Conservation (phyloP, 768 basidiomycete genomes). For the Phylloporus rhodoxanthus region DNA sequence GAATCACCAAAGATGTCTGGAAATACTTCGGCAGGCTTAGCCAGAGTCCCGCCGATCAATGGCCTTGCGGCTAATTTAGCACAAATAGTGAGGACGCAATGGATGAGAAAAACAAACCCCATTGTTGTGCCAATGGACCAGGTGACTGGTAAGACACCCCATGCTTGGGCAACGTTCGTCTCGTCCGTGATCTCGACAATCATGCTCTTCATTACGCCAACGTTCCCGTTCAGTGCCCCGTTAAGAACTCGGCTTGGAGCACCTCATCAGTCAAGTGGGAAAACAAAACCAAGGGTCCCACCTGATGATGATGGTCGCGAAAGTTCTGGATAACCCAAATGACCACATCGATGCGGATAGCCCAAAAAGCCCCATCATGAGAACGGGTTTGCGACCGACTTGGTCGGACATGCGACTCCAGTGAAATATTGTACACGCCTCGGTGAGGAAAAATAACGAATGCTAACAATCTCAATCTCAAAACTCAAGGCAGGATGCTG, state of each 20-base stretch:
- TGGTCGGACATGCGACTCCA: constrained; percentile 48
- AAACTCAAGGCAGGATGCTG: neutral
- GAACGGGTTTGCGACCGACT: constrained; percentile 45
- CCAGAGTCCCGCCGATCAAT: constrained; percentile 59
- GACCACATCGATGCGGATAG: constrained; percentile 42
- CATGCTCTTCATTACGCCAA: constrained; percentile 45
- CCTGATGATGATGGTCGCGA: constrained; percentile 42
- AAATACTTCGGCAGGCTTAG: constrained; percentile 61
- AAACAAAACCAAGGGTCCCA: constrained; percentile 1
- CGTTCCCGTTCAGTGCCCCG: constrained; percentile 52
- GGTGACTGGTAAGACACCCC: constrained; percentile 51
- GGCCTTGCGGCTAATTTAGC: constrained; percentile 41
- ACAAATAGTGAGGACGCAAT: neutral
- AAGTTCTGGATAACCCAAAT: constrained; percentile 45
- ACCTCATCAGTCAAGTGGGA: neutral
- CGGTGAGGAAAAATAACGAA: constrained; percentile 45
- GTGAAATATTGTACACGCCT: constrained; percentile 42
- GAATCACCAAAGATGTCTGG: constrained; percentile 51
- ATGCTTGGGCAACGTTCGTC: constrained; percentile 36
- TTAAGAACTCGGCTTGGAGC: constrained; percentile 37
- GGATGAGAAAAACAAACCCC: constrained; percentile 32
- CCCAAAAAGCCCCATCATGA: constrained; percentile 41
- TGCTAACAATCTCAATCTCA: constrained; percentile 26
- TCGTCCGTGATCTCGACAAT: constrained; percentile 38
- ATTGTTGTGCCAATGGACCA: constrained; percentile 40